Evolutionary conservation across 2,329 filamentous ascomycete species (phyloP), one percentile per base, ranked within the genome.

Genomic region (Xenosphaeropsis pyriputrescens): DNA sequence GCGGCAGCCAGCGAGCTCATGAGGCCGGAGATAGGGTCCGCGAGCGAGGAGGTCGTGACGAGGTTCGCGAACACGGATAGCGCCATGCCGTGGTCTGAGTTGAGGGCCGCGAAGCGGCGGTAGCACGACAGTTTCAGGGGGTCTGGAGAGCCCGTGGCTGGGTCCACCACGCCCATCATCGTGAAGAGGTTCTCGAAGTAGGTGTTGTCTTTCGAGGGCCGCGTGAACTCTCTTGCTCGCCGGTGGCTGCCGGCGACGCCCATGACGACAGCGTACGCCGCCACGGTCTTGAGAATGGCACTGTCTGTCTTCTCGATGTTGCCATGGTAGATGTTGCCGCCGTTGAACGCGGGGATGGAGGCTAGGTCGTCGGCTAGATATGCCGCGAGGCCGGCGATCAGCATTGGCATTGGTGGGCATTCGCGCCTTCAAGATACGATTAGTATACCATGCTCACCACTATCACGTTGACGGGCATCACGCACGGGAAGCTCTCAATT

Each of bases 11-110:
- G 48, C 2, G 62, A 51, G 1, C 58, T 54, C 5, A 60, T 55
- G 8, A 62, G 54, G 16, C 61, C 50, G 19, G 59, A 62, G 9
- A 49, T 36, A 0, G 65, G 64, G 42, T 70, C 65, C 1, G 63
- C 56, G 0, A 69, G 53, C 1, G 63, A 61, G 3, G 64, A 68
- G 1, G 64, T 59, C 2, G 62, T 59, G 34, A 64, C 59, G 3
- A 68, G 50, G 37, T 65, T 55, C 1, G 63, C 59, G 5, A 64
- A 62, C 1, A 63, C 67, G 0, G 64, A 64, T 35, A 63, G 57
- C 14, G 66, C 65, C 59, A 68, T 64, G 41, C 65, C 67, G 41
- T 70, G 65, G 44, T 58, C 66, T 1, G 60, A 57, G 40, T 62
- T 62, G 2, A 69, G 51, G 17, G 65, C 64, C 59, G 44, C 67